Conservation (phyloP, 176 grass and related monocot genomes). For the Secale cereale region DNA sequence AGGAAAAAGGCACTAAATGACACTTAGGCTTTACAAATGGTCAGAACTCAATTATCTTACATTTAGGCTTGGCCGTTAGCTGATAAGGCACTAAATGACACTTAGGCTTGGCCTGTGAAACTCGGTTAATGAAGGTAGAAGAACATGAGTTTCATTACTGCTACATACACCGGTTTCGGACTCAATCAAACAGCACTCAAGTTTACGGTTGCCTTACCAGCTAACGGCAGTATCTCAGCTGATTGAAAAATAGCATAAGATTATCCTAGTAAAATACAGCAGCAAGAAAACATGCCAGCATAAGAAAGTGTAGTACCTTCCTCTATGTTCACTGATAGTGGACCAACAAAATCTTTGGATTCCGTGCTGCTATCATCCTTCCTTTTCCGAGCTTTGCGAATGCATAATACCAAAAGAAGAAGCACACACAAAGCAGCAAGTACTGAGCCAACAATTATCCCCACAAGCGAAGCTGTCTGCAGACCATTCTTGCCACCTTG, state of each 20-base stretch:
- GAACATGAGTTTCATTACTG: not conserved
- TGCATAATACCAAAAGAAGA: conserved; percentile 57
- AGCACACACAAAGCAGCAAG: conserved; percentile 46
- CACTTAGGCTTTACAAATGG: not conserved
- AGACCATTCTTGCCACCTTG: conserved; percentile 59
- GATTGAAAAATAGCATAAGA: conserved; percentile 17
- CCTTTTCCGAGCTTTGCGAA: conserved; percentile 44
- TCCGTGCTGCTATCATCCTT: conserved; percentile 56
- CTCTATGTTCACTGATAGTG: conserved; percentile 48
- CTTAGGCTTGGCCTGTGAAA: not conserved
- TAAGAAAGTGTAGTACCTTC: conserved; percentile 55
- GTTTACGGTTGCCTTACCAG: not conserved
- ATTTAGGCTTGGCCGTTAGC: too few species aligned
- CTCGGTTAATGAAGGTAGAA: not conserved
- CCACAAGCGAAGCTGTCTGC: conserved; percentile 47
- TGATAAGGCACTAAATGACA: too few species aligned
- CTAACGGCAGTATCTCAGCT: conserved; percentile 6
- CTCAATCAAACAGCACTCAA: not conserved
- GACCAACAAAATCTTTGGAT: conserved; percentile 61
- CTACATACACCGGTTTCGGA: not conserved
- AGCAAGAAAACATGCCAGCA: conserved; percentile 11
- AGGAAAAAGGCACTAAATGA: conserved; percentile 10
- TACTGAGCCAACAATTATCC: conserved; percentile 62
- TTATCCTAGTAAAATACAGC: not conserved
- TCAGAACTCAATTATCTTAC: not conserved